Evolutionary conservation across 768 basidiomycete species (phyloP).

Genomic region (Leccinum imitatum): DNA sequence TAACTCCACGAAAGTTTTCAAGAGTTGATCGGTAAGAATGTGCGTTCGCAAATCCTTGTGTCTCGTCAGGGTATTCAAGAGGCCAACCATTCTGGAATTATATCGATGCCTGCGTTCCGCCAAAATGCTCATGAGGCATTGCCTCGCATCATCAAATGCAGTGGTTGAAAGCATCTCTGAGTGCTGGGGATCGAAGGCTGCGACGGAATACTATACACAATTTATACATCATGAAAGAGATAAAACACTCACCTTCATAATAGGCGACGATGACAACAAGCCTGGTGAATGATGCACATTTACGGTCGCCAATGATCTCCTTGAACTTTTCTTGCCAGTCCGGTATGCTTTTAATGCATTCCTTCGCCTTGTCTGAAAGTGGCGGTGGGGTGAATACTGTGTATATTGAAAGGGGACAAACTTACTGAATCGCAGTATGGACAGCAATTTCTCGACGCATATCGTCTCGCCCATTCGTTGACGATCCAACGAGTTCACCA

Average conservation of each 20-base stretch:
- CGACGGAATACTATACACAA: background rate
- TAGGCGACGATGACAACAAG: constrained; percentile 7
- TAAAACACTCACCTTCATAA: constrained; percentile 17
- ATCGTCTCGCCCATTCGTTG: background rate
- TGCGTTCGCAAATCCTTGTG: constrained; percentile 13
- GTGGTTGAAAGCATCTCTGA: background rate
- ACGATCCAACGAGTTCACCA: background rate
- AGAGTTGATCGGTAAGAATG: constrained; percentile 16
- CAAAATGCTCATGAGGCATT: constrained; percentile 11
- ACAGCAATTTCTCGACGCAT: background rate
- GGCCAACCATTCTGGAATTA: constrained; percentile 20
- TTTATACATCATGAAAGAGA: background rate
- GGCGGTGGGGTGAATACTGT: background rate
- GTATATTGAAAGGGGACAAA: background rate
- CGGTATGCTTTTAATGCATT: background rate
- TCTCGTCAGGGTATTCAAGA: constrained; percentile 21
- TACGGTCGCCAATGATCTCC: background rate
- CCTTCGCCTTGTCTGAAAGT: background rate
- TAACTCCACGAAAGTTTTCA: constrained; percentile 12
- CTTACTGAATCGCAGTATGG: background rate
- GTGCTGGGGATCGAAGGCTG: constrained; percentile 10
- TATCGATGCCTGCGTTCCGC: constrained; percentile 17
- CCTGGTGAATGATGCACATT: background rate
- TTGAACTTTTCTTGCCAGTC: background rate
- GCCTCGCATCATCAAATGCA: constrained; percentile 17